Conservation (phyloP, 1,139 yeast genomes). For the Williopsis jadinii region DNA sequence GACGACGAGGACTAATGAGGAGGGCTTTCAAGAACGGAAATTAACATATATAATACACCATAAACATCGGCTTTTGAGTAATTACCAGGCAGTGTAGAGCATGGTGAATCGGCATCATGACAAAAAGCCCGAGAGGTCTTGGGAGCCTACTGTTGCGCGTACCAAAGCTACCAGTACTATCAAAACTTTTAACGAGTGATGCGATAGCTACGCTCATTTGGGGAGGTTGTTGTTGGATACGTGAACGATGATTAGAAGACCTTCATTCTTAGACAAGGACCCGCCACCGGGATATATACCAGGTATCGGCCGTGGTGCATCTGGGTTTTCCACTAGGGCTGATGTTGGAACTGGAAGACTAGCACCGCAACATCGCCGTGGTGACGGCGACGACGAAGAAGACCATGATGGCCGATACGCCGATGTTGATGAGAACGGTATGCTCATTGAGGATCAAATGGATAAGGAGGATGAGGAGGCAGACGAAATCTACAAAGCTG, state of each 20-base stretch:
- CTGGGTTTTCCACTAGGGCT: constrained; percentile 83
- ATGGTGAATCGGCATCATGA: no score
- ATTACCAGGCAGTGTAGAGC: no score
- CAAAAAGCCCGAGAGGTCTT: no score
- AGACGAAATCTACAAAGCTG: constrained; percentile 54
- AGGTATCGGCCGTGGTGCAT: constrained; percentile 93
- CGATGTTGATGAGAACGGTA: constrained; percentile 25
- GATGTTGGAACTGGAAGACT: constrained; percentile 36
- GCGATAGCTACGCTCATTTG: no score
- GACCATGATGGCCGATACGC: constrained; percentile 24
- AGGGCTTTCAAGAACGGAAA: background rate
- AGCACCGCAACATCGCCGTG: constrained; percentile 12
- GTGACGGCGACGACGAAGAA: constrained; percentile 9
- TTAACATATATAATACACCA: no score
- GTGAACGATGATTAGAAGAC: background rate
- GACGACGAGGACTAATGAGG: constrained; percentile 49
- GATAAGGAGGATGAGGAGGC: constrained; percentile 72
- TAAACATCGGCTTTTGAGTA: no score
- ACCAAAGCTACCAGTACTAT: no score
- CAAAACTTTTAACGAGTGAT: no score
- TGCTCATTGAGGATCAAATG: constrained; percentile 22
- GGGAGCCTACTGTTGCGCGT: no score
- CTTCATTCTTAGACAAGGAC: constrained; percentile 64
- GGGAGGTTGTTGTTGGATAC: no score
- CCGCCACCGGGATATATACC: constrained; percentile 91